A percentile compares a stretch with the other conserved stretches of the same genome.
Conservation (phyloP, 345 rosid genomes). For the Boechera divaricarpa region DNA sequence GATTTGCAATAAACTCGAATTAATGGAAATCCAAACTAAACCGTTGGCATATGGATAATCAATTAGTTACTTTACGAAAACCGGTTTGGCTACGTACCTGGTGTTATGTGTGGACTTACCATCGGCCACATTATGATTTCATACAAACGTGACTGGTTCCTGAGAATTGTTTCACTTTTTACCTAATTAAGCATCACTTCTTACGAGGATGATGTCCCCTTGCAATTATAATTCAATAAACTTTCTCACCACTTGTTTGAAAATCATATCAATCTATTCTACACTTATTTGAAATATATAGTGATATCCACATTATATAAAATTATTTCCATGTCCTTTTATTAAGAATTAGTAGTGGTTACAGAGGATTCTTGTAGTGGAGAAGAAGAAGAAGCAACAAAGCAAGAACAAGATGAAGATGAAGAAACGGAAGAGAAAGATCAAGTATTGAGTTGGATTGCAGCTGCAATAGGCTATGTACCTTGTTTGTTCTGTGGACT, state of each 20-base stretch:
- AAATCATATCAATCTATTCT: too few relatives aligned
- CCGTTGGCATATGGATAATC: neutral
- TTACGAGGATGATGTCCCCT: too few relatives aligned
- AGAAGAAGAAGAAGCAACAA: neutral
- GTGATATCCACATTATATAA: too few relatives aligned
- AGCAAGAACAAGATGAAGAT: neutral
- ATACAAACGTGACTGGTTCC: neutral
- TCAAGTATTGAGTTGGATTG: slow-evolving; percentile 1
- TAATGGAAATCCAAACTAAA: neutral
- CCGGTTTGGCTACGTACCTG: neutral
- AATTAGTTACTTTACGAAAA: neutral
- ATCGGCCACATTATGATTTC: slow-evolving; percentile 24
- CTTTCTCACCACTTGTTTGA: too few relatives aligned
- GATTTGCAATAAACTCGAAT: neutral
- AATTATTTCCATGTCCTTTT: too few relatives aligned
- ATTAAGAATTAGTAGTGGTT: too few relatives aligned
- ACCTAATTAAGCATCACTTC: too few relatives aligned
- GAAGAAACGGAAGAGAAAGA: slow-evolving; percentile 6
- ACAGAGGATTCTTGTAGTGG: neutral
- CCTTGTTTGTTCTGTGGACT: slow-evolving; percentile 5
- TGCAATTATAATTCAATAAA: too few relatives aligned
- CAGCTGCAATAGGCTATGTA: slow-evolving; percentile 11
- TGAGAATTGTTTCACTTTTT: neutral
- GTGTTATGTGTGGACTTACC: neutral
- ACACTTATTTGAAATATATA: too few relatives aligned